Evolutionary conservation across 192 early-diverging fungal genomes (phyloP), one percentile per base, ranked within the genome.

Genomic region (Podila verticillata): DNA sequence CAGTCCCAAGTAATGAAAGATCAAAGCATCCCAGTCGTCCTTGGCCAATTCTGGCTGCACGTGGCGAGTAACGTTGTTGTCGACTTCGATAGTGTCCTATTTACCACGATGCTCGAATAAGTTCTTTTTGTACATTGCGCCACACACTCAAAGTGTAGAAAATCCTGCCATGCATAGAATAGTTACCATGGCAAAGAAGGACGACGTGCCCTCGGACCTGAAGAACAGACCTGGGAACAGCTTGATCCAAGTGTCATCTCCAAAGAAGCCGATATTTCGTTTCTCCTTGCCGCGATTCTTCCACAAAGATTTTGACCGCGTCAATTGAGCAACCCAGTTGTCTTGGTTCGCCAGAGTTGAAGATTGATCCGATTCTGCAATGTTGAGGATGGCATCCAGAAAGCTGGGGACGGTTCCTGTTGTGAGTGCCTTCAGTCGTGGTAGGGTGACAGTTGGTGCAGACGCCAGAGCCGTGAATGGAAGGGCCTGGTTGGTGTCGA

Each of bases 181-280:
- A 0, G 20, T 72, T 88, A 93, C 87, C 56, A 91, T 89, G 8
- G 90, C 90, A 63, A 90, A 92, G 17, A 92, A 91, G 0, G 89
- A 91, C 0, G 89, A 88, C 3, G 89, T 91, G 5, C 89, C 91
- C 49, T 93, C 93, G 2, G 85, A 86, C 60, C 84, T 75, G 34
- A 68, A 73, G 35, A 95, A 88, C 30, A 89, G 68, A 0, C 84
- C 81, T 5, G 96, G 96, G 69, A 95, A 99, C 65, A 99, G 73
- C 61, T 88, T 88, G 28, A 90, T 89, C 98, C 98, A 99, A 1
- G 97, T 99, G 65, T 99, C 96, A 78, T 99, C 97, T 61, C 97
- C 97, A 85, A 95, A 92, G 63, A 96, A 95, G 26, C 90, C 86
- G 12, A 94, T 72, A 17, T 87, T 87, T 51, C 86, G 86, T 6